A percentile compares a stretch with the other conserved stretches of the same genome.
Conservation (phyloP, 129 eudicot species). For the Saposhnikovia divaricata region DNA sequence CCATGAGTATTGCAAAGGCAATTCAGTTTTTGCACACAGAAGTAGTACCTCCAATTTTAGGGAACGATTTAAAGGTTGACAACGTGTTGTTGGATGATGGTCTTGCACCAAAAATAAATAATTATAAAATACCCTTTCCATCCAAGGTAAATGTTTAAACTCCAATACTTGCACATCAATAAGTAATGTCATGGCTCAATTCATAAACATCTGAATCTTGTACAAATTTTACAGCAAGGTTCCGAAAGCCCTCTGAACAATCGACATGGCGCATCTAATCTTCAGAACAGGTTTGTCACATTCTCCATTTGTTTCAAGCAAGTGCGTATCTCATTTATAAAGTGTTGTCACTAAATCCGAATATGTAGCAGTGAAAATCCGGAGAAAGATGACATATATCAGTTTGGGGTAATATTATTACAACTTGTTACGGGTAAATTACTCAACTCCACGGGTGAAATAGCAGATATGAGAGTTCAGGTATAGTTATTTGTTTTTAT, state of each 20-base stretch:
- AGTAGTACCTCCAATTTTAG: slow-evolving; percentile 47
- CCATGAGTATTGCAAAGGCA: slow-evolving; percentile 82
- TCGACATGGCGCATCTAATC: slow-evolving; percentile 36
- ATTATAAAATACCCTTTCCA: slow-evolving; percentile 67
- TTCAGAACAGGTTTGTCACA: slow-evolving; percentile 25
- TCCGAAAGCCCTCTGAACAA: slow-evolving; percentile 57
- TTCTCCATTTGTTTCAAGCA: background rate
- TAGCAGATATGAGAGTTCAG: slow-evolving; percentile 56
- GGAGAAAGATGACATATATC: slow-evolving; percentile 76
- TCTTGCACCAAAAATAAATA: slow-evolving; percentile 71
- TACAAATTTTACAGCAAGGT: slow-evolving; percentile 36
- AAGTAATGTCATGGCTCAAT: background rate
- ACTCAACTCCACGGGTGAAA: slow-evolving; percentile 45
- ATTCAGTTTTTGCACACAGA: slow-evolving; percentile 80
- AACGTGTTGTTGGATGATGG: slow-evolving; percentile 68
- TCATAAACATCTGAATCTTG: background rate
- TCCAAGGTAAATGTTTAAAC: slow-evolving; percentile 42
- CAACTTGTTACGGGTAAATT: slow-evolving; percentile 77
- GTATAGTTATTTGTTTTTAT: slow-evolving; percentile 21
- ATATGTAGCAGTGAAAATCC: slow-evolving; percentile 32
- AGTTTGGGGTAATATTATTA: slow-evolving; percentile 65
- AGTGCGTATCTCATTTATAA: background rate
- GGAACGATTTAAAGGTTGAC: slow-evolving; percentile 71
- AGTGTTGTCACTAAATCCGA: background rate
- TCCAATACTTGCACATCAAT: background rate